These are phyloP conservation scores for Penicillium desertorum DNA, from an alignment of 495 filamentous ascomycete species.

Conservation along the genomic window DNA sequence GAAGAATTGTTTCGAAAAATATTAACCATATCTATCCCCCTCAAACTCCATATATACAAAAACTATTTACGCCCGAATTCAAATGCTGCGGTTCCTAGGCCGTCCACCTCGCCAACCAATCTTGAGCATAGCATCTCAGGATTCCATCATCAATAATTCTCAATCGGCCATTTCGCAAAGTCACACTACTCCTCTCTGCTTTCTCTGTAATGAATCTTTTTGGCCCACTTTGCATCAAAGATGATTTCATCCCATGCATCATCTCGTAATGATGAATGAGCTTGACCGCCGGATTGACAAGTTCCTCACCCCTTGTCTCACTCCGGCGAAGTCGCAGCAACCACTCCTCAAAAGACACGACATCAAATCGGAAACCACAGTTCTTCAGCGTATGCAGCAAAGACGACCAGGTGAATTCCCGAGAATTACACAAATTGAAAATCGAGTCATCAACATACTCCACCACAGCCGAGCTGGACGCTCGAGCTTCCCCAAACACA, in stretches of 20 bases:
- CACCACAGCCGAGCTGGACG: neutral
- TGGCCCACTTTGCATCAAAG: neutral
- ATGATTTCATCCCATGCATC: slow-evolving; percentile 25
- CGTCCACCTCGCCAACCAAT: slow-evolving; percentile 39
- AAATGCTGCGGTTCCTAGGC: neutral
- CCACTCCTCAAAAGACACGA: slow-evolving; percentile 50
- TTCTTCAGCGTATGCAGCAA: slow-evolving; percentile 47
- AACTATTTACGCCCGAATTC: neutral
- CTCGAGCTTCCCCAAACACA: neutral
- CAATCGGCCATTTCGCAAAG: slow-evolving; percentile 35
- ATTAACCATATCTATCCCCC: neutral
- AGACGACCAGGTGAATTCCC: slow-evolving; percentile 52
- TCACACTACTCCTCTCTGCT: slow-evolving; percentile 39
- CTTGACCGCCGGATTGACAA: slow-evolving; percentile 58
- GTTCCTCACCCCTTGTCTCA: slow-evolving; percentile 46
- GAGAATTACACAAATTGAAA: slow-evolving; percentile 55
- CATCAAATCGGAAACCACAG: slow-evolving; percentile 48
- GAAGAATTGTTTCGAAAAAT: neutral
- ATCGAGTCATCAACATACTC: slow-evolving; percentile 36
- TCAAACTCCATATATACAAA: neutral
- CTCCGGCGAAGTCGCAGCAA: slow-evolving; percentile 43
- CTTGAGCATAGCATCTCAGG: slow-evolving; percentile 34
- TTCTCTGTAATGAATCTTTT: slow-evolving; percentile 36
- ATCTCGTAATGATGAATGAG: slow-evolving; percentile 54
- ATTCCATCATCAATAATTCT: slow-evolving; percentile 41